phyloP scores from a whole-genome alignment of 108 stramenopile genomes.

The Pseudonitzschia pungens region DNA sequence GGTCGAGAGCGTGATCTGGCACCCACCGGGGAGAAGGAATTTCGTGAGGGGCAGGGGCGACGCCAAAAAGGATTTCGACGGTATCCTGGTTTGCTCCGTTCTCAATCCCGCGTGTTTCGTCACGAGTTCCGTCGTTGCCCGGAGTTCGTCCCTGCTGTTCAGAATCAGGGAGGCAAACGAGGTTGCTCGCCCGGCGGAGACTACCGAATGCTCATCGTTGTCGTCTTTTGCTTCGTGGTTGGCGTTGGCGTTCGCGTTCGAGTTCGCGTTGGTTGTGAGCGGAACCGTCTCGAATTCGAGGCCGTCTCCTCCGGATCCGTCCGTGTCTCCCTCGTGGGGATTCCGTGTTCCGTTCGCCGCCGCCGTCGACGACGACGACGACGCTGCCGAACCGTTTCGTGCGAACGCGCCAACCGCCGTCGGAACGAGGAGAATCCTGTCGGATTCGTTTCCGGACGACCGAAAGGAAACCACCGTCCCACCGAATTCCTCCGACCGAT shows the following conservation, averaged over 20 bases:
- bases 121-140: not conserved
- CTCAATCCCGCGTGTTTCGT: not conserved
- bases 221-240: not conserved
- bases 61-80: not conserved
- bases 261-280: constrained; percentile 5
- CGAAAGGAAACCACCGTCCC: not conserved
- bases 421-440: not conserved
- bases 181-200: not conserved
- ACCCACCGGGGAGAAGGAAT: constrained; percentile 23
- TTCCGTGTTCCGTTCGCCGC: no score
- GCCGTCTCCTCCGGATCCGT: not conserved
- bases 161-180: constrained; percentile 8
- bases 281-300: constrained; percentile 11
- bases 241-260: not conserved
- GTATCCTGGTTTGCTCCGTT: not conserved
- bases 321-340: not conserved
- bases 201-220: not conserved
- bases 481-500: not conserved
- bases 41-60: constrained; percentile 1
- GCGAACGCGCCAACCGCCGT: not conserved
- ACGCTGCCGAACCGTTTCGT: no score
- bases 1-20: constrained; percentile 7
- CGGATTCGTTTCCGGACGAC: not conserved
- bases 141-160: not conserved
- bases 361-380: no score